Percentiles rank a stretch among this genome's conserved stretches.
Evolutionary conservation across 495 filamentous ascomycete species (phyloP).

Genomic region (Lineolata rhizophorae): DNA sequence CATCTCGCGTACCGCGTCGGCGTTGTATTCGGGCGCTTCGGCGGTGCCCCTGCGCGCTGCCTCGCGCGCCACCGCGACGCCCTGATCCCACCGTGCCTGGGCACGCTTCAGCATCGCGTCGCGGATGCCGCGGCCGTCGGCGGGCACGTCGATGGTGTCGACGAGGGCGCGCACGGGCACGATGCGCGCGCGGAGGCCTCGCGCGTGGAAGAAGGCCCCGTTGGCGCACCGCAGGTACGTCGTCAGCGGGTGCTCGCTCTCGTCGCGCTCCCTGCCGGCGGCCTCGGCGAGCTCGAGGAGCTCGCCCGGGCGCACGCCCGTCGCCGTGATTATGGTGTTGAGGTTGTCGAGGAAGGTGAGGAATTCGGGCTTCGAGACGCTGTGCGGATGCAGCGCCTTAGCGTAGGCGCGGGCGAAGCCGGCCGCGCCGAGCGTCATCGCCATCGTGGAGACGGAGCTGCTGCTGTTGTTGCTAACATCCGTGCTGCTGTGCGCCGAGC

Average conservation of each 20-base stretch:
- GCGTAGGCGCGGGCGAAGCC: constrained; percentile 10
- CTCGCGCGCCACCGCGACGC: constrained; percentile 6
- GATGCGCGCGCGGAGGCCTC: constrained; percentile 5
- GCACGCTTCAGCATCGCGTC: too few species aligned
- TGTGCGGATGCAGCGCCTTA: constrained; percentile 11
- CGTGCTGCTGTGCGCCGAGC: constrained; percentile 3
- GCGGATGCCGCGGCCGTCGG: too few species aligned
- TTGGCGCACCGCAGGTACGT: constrained; percentile 8
- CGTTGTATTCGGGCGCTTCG: too few species aligned
- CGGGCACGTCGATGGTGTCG: constrained; percentile 3
- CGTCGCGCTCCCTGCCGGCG: too few species aligned
- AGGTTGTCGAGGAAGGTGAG: constrained; percentile 10
- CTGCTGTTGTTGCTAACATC: constrained; percentile 1
- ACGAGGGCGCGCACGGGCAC: constrained; percentile 4
- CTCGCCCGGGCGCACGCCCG: too few species aligned
- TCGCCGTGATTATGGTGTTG: constrained; percentile 7
- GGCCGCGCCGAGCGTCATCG: too few species aligned
- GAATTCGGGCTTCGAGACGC: constrained; percentile 10
- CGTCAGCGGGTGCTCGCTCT: constrained; percentile 1
- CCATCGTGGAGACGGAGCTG: background rate
- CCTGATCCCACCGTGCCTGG: constrained; percentile 5
- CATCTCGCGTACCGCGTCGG: too few species aligned
- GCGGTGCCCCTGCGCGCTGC: too few species aligned
- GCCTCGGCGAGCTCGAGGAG: too few species aligned
- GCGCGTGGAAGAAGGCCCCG: constrained; percentile 9